A percentile compares a stretch with the other conserved stretches of the same genome.
These are phyloP conservation scores for Claviceps sp. DNA, from an alignment of 2,329 filamentous ascomycete genomes.

Conservation along the genomic window DNA sequence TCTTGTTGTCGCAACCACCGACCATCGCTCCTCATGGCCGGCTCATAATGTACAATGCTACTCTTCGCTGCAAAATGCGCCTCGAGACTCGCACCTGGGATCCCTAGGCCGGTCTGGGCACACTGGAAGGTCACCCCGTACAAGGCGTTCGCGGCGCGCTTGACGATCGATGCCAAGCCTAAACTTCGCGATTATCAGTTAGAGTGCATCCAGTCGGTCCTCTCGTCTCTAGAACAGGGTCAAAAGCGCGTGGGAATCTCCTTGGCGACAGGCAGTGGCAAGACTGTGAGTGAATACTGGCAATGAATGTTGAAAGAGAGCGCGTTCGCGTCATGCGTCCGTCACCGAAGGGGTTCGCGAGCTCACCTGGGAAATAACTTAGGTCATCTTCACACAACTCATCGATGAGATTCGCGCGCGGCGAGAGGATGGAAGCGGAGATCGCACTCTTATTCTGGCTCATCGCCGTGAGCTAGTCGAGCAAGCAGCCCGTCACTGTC, in stretches of 20 bases:
- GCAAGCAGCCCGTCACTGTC: slow-evolving; percentile 80
- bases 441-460: slow-evolving; percentile 78
- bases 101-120: slow-evolving; percentile 2
- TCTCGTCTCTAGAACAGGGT: slow-evolving; percentile 54
- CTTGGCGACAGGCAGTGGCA: slow-evolving; percentile 76
- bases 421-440: slow-evolving; percentile 31
- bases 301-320: background rate
- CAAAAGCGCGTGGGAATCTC: slow-evolving; percentile 75
- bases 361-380: background rate
- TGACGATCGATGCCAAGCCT: slow-evolving; percentile 23
- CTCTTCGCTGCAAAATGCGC: slow-evolving; percentile 16
- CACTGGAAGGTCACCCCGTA: slow-evolving; percentile 4
- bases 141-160: slow-evolving; percentile 13
- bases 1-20: background rate
- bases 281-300: slow-evolving; percentile 47
- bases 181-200: slow-evolving; percentile 74
- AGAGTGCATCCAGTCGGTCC: slow-evolving; percentile 76
- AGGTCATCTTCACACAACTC: slow-evolving; percentile 93
- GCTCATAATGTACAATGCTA: slow-evolving; percentile 26
- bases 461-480: slow-evolving; percentile 90
- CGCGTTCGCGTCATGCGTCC: background rate
- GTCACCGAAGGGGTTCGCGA: background rate
- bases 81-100: slow-evolving; percentile 9
- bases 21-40: background rate
- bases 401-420: slow-evolving; percentile 58